These are phyloP conservation scores for Penstemon barbatus DNA, from an alignment of 257 asterid species.

Conservation along the genomic window DNA sequence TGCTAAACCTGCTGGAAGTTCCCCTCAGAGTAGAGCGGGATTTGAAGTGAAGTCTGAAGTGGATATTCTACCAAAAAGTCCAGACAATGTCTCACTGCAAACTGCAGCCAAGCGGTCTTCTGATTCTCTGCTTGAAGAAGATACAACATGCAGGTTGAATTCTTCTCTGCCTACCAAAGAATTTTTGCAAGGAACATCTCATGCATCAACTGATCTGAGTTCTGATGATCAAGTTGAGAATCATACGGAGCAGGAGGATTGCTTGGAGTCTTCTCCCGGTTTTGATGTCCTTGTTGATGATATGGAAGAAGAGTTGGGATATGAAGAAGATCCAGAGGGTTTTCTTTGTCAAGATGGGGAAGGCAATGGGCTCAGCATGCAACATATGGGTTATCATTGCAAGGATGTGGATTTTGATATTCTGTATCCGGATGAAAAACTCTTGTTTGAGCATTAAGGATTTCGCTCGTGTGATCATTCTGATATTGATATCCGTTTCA, in stretches of 20 bases:
- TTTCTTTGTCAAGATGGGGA: background rate
- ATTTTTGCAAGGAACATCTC: conserved; percentile 29
- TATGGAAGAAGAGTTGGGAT: conserved; percentile 38
- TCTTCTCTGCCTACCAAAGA: conserved; percentile 18
- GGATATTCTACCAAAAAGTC: background rate
- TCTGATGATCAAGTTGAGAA: conserved; percentile 10
- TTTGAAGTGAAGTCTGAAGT: conserved; percentile 23
- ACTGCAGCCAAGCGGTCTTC: background rate
- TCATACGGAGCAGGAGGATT: conserved; percentile 6
- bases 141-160: background rate
- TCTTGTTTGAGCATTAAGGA: background rate
- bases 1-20: conserved; percentile 23
- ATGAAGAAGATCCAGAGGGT: background rate
- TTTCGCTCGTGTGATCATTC: background rate
- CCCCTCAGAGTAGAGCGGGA: conserved; percentile 25
- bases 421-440: background rate
- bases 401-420: background rate
- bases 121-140: conserved; percentile 4
- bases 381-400: background rate
- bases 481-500: background rate
- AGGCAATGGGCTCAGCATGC: background rate
- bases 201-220: conserved; percentile 19
- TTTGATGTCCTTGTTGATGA: conserved; percentile 60
- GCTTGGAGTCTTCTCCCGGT: conserved; percentile 52
- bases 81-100: background rate